Percentiles rank a stretch among this genome's conserved stretches.
Conservation (phyloP, 352 stramenopile genomes). For the Pythium pyrilobum region DNA sequence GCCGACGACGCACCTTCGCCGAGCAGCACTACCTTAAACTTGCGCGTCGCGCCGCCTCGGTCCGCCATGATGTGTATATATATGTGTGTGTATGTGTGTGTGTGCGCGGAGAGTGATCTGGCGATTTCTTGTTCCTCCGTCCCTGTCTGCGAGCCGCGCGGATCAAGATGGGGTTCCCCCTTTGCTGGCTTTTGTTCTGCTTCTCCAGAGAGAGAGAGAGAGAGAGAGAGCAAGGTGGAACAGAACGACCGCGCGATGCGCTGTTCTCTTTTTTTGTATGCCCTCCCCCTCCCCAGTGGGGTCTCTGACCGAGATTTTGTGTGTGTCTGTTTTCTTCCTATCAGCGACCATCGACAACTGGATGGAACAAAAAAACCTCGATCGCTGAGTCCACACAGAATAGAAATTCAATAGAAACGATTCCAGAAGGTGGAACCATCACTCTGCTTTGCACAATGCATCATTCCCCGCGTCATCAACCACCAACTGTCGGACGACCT, state of each 20-base stretch:
- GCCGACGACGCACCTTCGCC: conserved; percentile 57
- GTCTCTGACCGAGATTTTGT: too few relatives aligned
- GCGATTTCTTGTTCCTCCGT: not conserved
- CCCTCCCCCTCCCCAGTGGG: too few relatives aligned
- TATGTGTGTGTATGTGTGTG: not conserved
- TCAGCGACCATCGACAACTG: too few relatives aligned
- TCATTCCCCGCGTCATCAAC: too few relatives aligned
- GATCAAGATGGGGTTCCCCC: not conserved
- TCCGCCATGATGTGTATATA: conserved; percentile 42
- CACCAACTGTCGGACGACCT: too few relatives aligned
- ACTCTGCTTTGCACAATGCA: too few relatives aligned
- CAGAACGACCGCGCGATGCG: conserved; percentile 1
- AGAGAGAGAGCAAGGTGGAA: conserved; percentile 6
- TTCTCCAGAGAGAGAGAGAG: not conserved
- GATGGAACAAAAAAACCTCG: too few relatives aligned
- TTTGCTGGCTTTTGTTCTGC: not conserved
- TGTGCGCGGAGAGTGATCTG: not conserved
- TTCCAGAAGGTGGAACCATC: too few relatives aligned
- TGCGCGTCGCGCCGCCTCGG: conserved; percentile 44
- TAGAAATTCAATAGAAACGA: too few relatives aligned
- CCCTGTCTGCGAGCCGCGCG: not conserved
- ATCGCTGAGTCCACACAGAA: too few relatives aligned
- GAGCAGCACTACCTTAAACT: conserved; percentile 84
- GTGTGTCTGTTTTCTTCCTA: too few relatives aligned
- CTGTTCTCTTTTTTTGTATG: conserved; percentile 8